Evolutionary conservation across 23 red algal genomes (phyloP), one percentile per base, ranked within the genome.

Genomic region (Gracilaria domingensis): DNA sequence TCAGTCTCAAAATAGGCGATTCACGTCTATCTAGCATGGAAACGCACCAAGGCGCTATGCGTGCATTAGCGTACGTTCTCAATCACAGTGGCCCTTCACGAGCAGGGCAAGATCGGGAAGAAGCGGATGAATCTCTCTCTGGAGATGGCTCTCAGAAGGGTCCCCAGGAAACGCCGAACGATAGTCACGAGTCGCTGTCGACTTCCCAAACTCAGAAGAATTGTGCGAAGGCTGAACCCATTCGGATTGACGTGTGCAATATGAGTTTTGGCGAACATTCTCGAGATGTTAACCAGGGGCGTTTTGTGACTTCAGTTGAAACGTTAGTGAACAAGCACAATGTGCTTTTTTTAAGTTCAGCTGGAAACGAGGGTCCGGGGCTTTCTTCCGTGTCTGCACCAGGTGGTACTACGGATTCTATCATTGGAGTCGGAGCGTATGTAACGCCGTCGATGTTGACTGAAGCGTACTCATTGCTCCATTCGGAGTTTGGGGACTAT

Each of bases 231-330:
- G 4, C 42, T 67, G 69, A 61, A 28, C 70, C 42, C 17, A 84
- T 94, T 42, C 55, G 59, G 21, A 81, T 88, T 54, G 83, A 95
- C 29, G 93, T 91, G 28, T 80, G 69, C 28, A 95, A 95, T 60
- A 95, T 95, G 93, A 88, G 83, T 57, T 95, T 89, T 53, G 93
- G 93, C 2, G 93, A 95, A 48, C 84, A 88, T 12, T 84, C 93
- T 28, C 67, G 78, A 40, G 75, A 86, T 24, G 26, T 83, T 44
- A 73, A 95, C 59, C 40, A 37, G 38, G 93, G 93, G 14, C 86
- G 93, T 23, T 87, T 95, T 47, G 69, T 95, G 37, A 51, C 30
- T 24, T 48, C 91, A n/a, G 74, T 86, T 4, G 82, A 85, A 25
- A 83, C 28, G 39, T 86, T 95, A 20, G 93, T 88, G 13, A 53